Evolutionary conservation across 2,329 filamentous ascomycete genomes (phyloP).

Genomic region (Diaporthe sp.): DNA sequence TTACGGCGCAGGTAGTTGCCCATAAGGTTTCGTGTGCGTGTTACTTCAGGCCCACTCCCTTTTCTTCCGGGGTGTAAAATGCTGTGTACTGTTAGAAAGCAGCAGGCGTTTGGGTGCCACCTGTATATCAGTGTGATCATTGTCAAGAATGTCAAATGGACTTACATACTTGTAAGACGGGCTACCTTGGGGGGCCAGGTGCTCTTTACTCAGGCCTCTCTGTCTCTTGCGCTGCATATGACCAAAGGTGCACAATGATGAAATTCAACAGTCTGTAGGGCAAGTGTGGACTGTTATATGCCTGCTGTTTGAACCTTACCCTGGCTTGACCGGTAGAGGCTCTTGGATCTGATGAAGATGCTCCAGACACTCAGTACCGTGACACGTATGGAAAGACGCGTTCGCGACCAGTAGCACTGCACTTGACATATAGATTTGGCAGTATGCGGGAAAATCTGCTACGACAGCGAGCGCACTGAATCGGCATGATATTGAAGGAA

Average conservation of each 20-base stretch:
- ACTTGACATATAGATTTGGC: neutral
- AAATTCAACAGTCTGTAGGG: no score
- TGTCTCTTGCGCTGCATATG: neutral
- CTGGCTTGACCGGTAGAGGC: neutral
- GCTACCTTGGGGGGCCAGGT: neutral
- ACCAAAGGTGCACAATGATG: neutral
- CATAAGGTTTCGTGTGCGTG: neutral
- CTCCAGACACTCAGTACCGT: no score
- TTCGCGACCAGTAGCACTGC: neutral
- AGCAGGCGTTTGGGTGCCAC: neutral
- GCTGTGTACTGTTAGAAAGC: neutral
- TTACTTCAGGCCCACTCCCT: neutral
- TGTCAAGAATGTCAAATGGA: neutral
- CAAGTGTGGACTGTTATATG: neutral
- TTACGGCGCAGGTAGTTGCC: conserved; percentile 59
- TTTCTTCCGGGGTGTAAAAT: neutral
- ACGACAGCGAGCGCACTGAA: neutral
- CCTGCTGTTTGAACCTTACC: neutral
- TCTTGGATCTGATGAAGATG: neutral
- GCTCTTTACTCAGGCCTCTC: neutral
- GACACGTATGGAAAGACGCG: neutral
- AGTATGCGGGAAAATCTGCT: no score
- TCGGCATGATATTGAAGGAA: neutral
- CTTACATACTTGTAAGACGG: neutral
- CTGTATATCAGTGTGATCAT: neutral